These are phyloP conservation scores for Cercophora samala DNA, from an alignment of 495 filamentous ascomycete genomes.

Conservation along the genomic window DNA sequence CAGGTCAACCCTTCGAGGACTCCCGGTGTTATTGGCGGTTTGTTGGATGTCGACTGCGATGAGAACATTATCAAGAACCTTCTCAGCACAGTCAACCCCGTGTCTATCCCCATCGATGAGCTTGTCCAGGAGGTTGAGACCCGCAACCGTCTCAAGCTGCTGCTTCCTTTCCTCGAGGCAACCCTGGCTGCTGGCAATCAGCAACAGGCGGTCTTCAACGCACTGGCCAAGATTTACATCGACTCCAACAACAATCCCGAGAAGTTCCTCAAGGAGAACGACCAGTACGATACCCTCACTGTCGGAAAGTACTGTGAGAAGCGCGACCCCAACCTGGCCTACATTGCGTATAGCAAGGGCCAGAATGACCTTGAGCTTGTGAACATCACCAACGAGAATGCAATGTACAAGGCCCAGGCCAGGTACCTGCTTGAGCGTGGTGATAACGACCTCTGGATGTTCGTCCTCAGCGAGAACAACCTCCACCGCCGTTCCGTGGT, in stretches of 20 bases:
- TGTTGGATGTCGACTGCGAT: slow-evolving; percentile 98
- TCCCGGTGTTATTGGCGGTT: slow-evolving; percentile 87
- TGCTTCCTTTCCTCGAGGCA: slow-evolving; percentile 94
- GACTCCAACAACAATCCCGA: slow-evolving; percentile 99
- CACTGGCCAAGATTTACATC: slow-evolving; percentile 99
- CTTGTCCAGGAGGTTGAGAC: slow-evolving; percentile 93
- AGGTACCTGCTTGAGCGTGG: slow-evolving; percentile 90
- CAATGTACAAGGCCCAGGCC: slow-evolving; percentile 97
- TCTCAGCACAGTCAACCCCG: slow-evolving; percentile 78
- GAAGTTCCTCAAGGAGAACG: slow-evolving; percentile 97
- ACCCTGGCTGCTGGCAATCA: slow-evolving; percentile 89
- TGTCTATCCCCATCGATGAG: slow-evolving; percentile 89
- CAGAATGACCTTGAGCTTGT: slow-evolving; percentile 97
- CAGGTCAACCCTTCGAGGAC: slow-evolving; percentile 93
- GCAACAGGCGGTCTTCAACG: slow-evolving; percentile 97
- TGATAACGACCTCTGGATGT: slow-evolving; percentile 88
- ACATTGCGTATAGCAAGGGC: slow-evolving; percentile 93
- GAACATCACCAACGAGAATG: slow-evolving; percentile 97
- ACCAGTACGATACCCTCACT: slow-evolving; percentile 86
- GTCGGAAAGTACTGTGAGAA: slow-evolving; percentile 99
- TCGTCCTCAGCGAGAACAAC: slow-evolving; percentile 94
- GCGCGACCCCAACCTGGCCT: slow-evolving; percentile 94
- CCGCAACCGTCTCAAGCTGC: slow-evolving; percentile 90
- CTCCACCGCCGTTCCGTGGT: slow-evolving; percentile 87
- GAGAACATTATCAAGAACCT: slow-evolving; percentile 93